These are phyloP conservation scores for Malassezia equina DNA, from an alignment of 1,284 basidiomycete genomes.

Conservation along the genomic window DNA sequence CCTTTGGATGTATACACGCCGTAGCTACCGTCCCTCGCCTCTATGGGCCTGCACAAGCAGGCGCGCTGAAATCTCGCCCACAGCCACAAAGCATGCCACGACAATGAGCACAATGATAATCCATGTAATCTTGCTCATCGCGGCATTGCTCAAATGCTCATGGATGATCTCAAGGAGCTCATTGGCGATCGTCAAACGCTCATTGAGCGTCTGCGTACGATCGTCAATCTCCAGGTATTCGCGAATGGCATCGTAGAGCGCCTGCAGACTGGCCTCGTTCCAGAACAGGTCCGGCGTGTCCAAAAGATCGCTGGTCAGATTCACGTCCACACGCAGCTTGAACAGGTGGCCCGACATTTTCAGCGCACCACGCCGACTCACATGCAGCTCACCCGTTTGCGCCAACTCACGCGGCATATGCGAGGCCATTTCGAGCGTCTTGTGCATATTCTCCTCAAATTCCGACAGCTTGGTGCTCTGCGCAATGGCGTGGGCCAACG, in stretches of 20 bases:
- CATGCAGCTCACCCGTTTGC: conserved; percentile 63
- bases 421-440: conserved; percentile 66
- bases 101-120: conserved; percentile 91
- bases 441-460: conserved; percentile 72
- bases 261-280: conserved; percentile 80
- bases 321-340: conserved; percentile 78
- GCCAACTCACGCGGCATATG: conserved; percentile 80
- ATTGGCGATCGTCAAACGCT: conserved; percentile 74
- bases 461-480: conserved; percentile 84
- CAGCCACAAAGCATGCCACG: conserved; percentile 72
- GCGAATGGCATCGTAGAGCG: conserved; percentile 80
- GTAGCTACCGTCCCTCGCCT: not conserved
- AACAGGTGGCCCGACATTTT: conserved; percentile 78
- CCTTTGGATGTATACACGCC: conserved; percentile 2
- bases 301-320: conserved; percentile 83
- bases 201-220: conserved; percentile 76
- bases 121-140: conserved; percentile 67
- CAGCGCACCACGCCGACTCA: conserved; percentile 72
- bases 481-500: conserved; percentile 82
- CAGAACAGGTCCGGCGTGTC: conserved; percentile 87
- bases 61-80: conserved; percentile 75
- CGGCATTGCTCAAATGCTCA: conserved; percentile 78
- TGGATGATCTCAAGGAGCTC: conserved; percentile 64
- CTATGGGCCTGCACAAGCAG: conserved; percentile 54
- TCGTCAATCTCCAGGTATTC: conserved; percentile 88